Percentiles rank a stretch among this genome's conserved stretches.
Evolutionary conservation across 768 basidiomycete genomes (phyloP).

Genomic region (Kwoniella dejecticola): DNA sequence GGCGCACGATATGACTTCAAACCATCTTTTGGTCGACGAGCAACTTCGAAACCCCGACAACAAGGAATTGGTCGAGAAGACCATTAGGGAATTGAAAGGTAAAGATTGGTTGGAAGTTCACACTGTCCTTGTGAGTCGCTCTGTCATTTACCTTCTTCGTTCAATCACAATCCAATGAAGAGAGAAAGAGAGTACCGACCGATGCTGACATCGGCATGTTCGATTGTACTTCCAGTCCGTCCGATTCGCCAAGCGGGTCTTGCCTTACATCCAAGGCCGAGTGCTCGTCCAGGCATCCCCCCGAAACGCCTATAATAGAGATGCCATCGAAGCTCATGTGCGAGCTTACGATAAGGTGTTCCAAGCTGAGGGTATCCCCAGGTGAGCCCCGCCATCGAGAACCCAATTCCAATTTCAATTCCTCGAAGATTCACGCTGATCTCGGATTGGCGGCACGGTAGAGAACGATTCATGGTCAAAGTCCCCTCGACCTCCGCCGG

Average conservation of each 20-base stretch:
- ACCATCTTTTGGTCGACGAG: constrained; percentile 38
- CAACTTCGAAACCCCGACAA: constrained; percentile 42
- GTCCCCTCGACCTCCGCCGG: constrained; percentile 64
- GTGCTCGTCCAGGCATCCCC: constrained; percentile 48
- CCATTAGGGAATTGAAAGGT: constrained; percentile 35
- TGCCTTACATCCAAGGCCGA: constrained; percentile 38
- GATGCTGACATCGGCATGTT: too few relatives aligned
- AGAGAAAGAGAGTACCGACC: too few relatives aligned
- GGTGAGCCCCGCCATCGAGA: constrained; percentile 30
- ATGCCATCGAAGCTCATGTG: constrained; percentile 37
- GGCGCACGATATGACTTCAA: constrained; percentile 47
- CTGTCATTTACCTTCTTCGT: not conserved
- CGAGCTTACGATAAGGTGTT: constrained; percentile 37
- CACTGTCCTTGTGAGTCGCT: constrained; percentile 28
- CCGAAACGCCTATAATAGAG: constrained; percentile 36
- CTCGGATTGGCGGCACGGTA: not conserved
- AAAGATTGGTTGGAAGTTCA: constrained; percentile 29
- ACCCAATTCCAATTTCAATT: not conserved
- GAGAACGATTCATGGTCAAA: constrained; percentile 63
- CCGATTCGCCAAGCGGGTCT: constrained; percentile 26
- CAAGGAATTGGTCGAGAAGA: constrained; percentile 43
- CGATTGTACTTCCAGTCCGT: too few relatives aligned
- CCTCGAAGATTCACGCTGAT: not conserved
- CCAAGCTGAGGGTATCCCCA: constrained; percentile 47
- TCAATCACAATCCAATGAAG: not conserved